Conservation (phyloP, 345 rosid genomes). For the Aegle marmelos region DNA sequence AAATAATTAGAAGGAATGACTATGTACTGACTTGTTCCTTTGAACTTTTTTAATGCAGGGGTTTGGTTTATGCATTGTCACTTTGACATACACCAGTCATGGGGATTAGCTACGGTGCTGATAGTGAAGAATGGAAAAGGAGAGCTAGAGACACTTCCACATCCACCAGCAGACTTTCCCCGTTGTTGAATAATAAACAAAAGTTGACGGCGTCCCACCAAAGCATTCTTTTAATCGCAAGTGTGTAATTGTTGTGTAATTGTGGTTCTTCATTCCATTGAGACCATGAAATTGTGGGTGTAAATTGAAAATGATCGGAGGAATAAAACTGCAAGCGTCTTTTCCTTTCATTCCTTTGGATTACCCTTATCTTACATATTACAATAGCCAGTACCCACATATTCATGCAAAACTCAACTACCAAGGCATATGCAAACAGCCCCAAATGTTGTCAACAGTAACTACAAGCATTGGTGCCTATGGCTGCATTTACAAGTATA, state of each 20-base stretch:
- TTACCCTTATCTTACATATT: background rate
- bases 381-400: no score
- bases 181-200: slow-evolving; percentile 41
- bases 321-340: slow-evolving; percentile 27
- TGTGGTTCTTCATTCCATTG: slow-evolving; percentile 14
- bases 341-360: background rate
- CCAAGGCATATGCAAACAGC: no score
- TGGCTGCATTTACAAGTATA: no score
- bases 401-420: no score
- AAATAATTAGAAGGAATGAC: no score
- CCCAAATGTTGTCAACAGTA: no score
- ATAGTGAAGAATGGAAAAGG: slow-evolving; percentile 71
- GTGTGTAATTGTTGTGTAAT: slow-evolving; percentile 26
- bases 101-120: slow-evolving; percentile 76
- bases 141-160: slow-evolving; percentile 57
- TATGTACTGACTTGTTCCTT: background rate
- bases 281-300: slow-evolving; percentile 21
- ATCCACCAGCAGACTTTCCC: slow-evolving; percentile 76
- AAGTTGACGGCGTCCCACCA: background rate
- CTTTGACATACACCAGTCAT: slow-evolving; percentile 68
- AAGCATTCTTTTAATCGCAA: slow-evolving; percentile 32
- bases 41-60: slow-evolving; percentile 30
- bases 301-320: slow-evolving; percentile 10
- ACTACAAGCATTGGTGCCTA: no score
- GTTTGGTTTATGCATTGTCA: slow-evolving; percentile 94